Conservation (phyloP, 176 grass and related monocot genomes). For the Thinopyrum elongatum region DNA sequence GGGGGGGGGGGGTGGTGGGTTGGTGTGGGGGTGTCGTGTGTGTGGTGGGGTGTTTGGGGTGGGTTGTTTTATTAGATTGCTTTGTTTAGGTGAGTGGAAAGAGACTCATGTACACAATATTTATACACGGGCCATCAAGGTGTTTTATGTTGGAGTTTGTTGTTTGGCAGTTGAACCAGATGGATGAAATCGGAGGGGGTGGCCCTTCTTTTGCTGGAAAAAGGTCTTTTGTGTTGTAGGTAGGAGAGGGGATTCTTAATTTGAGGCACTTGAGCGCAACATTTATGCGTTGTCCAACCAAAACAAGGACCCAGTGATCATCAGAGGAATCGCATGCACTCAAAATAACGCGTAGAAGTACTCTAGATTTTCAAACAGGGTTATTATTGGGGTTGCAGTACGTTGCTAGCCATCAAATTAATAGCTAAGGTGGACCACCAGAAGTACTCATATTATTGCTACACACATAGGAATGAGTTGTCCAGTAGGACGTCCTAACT, state of each 20-base stretch:
- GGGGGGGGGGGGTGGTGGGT: no score
- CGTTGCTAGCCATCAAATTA: background rate
- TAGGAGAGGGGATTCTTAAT: background rate
- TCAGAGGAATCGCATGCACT: background rate
- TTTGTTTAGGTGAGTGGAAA: background rate
- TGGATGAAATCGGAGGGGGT: no score
- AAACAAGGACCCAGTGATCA: background rate
- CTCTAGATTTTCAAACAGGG: no score
- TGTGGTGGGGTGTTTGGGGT: no score
- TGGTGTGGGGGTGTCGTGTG: no score
- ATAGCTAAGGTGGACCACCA: background rate
- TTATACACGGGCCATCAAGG: constrained; percentile 28
- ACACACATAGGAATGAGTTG: no score
- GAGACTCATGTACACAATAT: constrained; percentile 4
- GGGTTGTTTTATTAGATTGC: no score
- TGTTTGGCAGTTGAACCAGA: no score
- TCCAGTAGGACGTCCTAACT: no score
- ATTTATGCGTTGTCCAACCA: background rate
- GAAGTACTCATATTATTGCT: background rate
- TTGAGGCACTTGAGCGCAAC: background rate
- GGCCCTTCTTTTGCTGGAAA: no score
- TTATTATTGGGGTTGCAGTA: background rate
- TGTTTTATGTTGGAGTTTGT: no score
- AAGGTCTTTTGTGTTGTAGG: background rate
- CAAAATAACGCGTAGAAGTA: background rate